Conservation (phyloP, 345 rosid species). For the Hibiscus mutabilis region DNA sequence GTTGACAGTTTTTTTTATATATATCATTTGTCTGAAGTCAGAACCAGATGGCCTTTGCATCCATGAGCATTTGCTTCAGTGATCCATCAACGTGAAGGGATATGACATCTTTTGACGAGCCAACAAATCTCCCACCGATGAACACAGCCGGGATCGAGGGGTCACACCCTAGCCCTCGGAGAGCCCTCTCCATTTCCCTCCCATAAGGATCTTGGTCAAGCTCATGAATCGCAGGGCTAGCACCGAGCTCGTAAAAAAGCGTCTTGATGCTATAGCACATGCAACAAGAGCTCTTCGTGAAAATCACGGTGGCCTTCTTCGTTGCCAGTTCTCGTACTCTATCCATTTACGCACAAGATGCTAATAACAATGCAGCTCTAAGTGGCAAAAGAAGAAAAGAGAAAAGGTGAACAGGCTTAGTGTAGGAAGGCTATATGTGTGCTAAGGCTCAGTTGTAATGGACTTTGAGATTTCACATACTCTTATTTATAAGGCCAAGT, state of each 20-base stretch:
- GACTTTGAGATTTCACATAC: constrained; percentile 29
- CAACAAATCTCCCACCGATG: constrained; percentile 81
- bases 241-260: constrained; percentile 89
- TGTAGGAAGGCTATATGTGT: constrained; percentile 7
- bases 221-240: constrained; percentile 96
- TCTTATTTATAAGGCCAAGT: constrained; percentile 62
- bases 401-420: too few relatives aligned
- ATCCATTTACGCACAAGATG: constrained; percentile 44
- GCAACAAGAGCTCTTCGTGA: constrained; percentile 96
- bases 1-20: neutral
- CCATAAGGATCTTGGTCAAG: constrained; percentile 70
- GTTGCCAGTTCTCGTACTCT: constrained; percentile 73
- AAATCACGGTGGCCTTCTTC: constrained; percentile 90
- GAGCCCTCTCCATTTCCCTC: constrained; percentile 79
- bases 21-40: constrained; percentile 22
- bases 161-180: constrained; percentile 52
- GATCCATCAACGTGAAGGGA: constrained; percentile 89
- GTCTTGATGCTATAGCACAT: constrained; percentile 96
- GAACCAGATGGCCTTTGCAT: constrained; percentile 95
- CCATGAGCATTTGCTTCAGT: constrained; percentile 87
- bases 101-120: constrained; percentile 85
- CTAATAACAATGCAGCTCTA: constrained; percentile 1
- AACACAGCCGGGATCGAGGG: constrained; percentile 87
- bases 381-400: too few relatives aligned
- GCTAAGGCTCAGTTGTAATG: constrained; percentile 19